These are phyloP conservation scores for Paraglomus occultum DNA, from an alignment of 192 early-diverging fungal genomes.

Conservation along the genomic window DNA sequence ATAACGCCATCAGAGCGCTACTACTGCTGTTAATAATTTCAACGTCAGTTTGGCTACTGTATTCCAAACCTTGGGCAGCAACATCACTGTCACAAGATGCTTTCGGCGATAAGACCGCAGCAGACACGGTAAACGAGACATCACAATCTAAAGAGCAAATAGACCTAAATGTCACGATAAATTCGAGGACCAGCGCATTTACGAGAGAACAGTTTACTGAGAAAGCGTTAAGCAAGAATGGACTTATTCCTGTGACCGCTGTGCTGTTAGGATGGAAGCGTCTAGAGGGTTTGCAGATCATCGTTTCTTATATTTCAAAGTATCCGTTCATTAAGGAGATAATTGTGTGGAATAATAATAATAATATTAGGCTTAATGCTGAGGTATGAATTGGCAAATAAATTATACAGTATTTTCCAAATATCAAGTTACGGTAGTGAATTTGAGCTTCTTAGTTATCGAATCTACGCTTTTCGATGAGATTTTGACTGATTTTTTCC, in stretches of 20 bases:
- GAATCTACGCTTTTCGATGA: no score
- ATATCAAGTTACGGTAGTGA: no score
- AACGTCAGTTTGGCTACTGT: no score
- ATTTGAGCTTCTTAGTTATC: no score
- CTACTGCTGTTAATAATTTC: no score
- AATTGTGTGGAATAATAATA: constrained; percentile 51
- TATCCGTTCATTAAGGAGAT: constrained; percentile 58
- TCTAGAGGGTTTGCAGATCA: constrained; percentile 34
- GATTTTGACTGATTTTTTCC: neutral
- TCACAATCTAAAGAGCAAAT: neutral
- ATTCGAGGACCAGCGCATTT: constrained; percentile 1
- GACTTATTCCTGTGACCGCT: constrained; percentile 45
- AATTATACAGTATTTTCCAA: no score
- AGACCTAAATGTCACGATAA: neutral
- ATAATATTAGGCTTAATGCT: constrained; percentile 30
- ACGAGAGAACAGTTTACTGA: constrained; percentile 38
- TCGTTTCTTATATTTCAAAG: constrained; percentile 46
- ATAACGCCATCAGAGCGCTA: no score
- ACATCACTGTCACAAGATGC: no score
- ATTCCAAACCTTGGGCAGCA: no score
- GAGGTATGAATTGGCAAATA: neutral
- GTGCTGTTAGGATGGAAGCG: constrained; percentile 53
- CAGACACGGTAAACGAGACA: neutral
- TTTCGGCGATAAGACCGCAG: neutral
- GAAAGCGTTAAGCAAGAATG: constrained; percentile 33